Evolutionary conservation across 768 basidiomycete species (phyloP).

Genomic region (Podaxis pistillaris): DNA sequence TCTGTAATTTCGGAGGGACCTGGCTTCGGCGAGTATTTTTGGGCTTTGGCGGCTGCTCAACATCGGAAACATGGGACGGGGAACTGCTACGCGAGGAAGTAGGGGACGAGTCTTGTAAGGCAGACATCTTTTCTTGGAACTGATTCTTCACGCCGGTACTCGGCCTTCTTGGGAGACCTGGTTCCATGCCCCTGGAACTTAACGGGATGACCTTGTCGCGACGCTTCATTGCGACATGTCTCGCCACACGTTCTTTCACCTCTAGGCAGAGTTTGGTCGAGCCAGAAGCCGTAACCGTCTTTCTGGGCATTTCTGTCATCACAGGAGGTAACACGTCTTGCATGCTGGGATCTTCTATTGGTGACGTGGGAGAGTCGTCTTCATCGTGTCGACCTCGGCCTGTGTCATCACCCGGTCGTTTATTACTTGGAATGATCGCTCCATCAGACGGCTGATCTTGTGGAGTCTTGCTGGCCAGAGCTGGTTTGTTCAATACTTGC

Average conservation of each 20-base stretch:
- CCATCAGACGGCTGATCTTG: background rate
- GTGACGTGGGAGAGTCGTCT: conserved; percentile 27
- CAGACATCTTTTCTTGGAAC: conserved; percentile 21
- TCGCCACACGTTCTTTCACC: conserved; percentile 34
- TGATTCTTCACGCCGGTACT: conserved; percentile 21
- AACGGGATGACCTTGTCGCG: conserved; percentile 30
- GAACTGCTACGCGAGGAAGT: conserved; percentile 2
- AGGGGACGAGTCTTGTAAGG: conserved; percentile 12
- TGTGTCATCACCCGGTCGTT: background rate
- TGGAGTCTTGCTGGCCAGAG: background rate
- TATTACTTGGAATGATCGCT: background rate
- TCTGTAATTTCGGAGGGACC: conserved; percentile 16
- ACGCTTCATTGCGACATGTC: conserved; percentile 26
- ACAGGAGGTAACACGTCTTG: conserved; percentile 3
- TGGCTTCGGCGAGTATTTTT: background rate
- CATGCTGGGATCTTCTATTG: conserved; percentile 31
- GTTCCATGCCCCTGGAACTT: conserved; percentile 16
- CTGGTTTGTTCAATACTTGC: background rate
- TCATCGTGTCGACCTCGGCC: conserved; percentile 4
- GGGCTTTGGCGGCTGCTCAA: conserved; percentile 13
- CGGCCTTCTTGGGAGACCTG: conserved; percentile 11
- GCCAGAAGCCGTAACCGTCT: conserved; percentile 18
- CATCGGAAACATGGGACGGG: conserved; percentile 17
- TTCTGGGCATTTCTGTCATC: conserved; percentile 11
- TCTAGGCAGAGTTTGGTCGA: conserved; percentile 31